Percentiles rank a stretch among this genome's conserved stretches.
These are phyloP conservation scores for Globisporangium nodosum DNA, from an alignment of 352 stramenopile species.

Conservation along the genomic window DNA sequence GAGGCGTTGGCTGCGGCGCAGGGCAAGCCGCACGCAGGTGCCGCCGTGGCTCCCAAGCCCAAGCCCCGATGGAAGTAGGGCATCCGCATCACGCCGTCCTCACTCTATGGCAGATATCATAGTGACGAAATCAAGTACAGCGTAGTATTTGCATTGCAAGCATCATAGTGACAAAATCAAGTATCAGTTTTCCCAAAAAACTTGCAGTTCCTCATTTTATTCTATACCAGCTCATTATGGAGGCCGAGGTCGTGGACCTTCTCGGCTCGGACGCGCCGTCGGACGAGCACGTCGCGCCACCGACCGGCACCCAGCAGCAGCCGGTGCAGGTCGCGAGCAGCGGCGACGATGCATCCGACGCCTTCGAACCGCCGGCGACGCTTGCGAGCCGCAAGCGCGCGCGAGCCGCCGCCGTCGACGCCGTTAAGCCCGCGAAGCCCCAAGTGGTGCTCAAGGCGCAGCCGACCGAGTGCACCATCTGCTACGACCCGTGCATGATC, in stretches of 20 bases:
- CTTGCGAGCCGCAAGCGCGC: neutral
- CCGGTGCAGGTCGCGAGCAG: neutral
- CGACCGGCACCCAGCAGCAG: neutral
- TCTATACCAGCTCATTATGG: neutral
- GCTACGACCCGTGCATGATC: slow-evolving; percentile 63
- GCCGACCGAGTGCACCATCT: slow-evolving; percentile 71
- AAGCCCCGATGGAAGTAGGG: neutral
- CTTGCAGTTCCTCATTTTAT: neutral
- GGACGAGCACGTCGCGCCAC: neutral
- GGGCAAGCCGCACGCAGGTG: no score
- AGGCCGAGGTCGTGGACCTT: neutral
- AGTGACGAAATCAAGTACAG: neutral
- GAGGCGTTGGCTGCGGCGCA: neutral
- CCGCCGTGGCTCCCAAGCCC: neutral
- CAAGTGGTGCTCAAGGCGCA: slow-evolving; percentile 31
- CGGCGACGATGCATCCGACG: neutral
- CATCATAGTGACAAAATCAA: neutral
- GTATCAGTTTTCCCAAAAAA: neutral
- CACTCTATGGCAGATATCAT: neutral
- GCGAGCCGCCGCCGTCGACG: neutral
- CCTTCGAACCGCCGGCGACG: neutral
- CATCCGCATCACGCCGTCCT: no score
- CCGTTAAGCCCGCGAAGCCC: slow-evolving; percentile 1
- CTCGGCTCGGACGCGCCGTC: neutral
- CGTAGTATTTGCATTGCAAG: no score